Percentiles rank a stretch among this genome's conserved stretches.
Conservation (phyloP, 2,329 filamentous ascomycete genomes). For the Lachnellula suecica region DNA sequence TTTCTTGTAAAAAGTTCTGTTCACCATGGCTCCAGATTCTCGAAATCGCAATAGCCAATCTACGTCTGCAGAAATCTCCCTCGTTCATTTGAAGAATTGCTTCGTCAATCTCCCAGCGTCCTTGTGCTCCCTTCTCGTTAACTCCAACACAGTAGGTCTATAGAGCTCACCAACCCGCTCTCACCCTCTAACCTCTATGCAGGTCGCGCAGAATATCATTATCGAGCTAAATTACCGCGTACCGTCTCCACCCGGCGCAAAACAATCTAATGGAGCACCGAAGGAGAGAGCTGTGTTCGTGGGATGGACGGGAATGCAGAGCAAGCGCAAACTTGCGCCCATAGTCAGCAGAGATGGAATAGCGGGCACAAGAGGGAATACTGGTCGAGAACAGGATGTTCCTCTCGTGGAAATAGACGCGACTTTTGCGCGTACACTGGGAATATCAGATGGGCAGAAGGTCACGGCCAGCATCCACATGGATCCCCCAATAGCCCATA, state of each 20-base stretch:
- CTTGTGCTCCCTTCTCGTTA: slow-evolving; percentile 80
- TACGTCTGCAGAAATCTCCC: slow-evolving; percentile 77
- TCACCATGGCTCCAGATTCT: slow-evolving; percentile 23
- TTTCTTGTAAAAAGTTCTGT: background rate
- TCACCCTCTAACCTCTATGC: slow-evolving; percentile 7
- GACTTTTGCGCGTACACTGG: slow-evolving; percentile 75
- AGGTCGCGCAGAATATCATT: slow-evolving; percentile 94
- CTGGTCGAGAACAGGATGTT: slow-evolving; percentile 70
- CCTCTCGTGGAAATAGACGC: slow-evolving; percentile 83
- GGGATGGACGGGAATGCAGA: slow-evolving; percentile 98
- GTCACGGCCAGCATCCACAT: slow-evolving; percentile 73
- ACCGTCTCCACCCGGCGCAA: slow-evolving; percentile 46
- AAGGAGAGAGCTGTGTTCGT: slow-evolving; percentile 74
- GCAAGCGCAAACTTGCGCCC: slow-evolving; percentile 76
- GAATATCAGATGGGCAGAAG: slow-evolving; percentile 79
- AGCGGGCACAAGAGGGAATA: slow-evolving; percentile 54
- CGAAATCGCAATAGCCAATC: slow-evolving; percentile 52
- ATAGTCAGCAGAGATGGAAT: slow-evolving; percentile 75
- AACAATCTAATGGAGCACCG: slow-evolving; percentile 44
- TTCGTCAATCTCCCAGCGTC: slow-evolving; percentile 88
- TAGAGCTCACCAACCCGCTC: background rate
- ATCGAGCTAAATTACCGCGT: slow-evolving; percentile 83
- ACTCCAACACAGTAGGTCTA: slow-evolving; percentile 78
- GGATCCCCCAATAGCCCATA: slow-evolving; percentile 88
- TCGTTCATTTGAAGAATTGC: slow-evolving; percentile 87